Evolutionary conservation across 345 rosid species (phyloP), one percentile per base, ranked within the genome.

Genomic region (Hypericum androsaemum): DNA sequence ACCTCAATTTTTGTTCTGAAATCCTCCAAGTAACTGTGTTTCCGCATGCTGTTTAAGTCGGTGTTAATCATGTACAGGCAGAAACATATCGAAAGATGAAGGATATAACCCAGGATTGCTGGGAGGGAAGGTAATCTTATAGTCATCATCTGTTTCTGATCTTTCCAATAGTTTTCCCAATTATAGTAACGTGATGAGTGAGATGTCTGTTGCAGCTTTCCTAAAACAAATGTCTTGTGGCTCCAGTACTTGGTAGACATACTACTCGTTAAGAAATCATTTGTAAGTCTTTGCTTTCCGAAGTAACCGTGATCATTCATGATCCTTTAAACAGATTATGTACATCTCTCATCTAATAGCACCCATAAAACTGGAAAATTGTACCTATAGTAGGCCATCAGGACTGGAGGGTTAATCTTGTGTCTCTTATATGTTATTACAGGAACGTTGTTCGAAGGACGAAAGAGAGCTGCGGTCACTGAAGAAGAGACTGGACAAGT

Each of bases 21-120:
- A 12, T 10, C 2, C 39, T 32, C 14, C 47, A 12, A 44, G 12
- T 28, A 8, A 16, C 16, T n/a, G 0, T 14, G 12, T 37, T 41
- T 61, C 42, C 7, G 16, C 57, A 56, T 32, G 62, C 47, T 50
- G 47, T 47, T 53, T 61, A 9, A n/a, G 7, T 12, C 5, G 3
- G 15, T 44, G 38, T 58, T 53, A 43, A 28, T 59, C 37, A 48
- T 64, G 14, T 80, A 67, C 83, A 92, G 95, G 72, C 92, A 0
- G 98, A 92, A 63, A 92, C 98, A 38, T 92, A 88, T 69, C 59
- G 97, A 53, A 88, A 73, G 60, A 88, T 92, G 97, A 81, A 73
- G 71, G 74, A 76, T 22, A 80, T 73, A 50, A 78, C 97, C 1
- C 63, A 75, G 44, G 97, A 85, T 78, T 69, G 41, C 59, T 92